Evolutionary conservation across 2,329 filamentous ascomycete species (phyloP).

Genomic region (Arthrobotrys pseudoclavata): DNA sequence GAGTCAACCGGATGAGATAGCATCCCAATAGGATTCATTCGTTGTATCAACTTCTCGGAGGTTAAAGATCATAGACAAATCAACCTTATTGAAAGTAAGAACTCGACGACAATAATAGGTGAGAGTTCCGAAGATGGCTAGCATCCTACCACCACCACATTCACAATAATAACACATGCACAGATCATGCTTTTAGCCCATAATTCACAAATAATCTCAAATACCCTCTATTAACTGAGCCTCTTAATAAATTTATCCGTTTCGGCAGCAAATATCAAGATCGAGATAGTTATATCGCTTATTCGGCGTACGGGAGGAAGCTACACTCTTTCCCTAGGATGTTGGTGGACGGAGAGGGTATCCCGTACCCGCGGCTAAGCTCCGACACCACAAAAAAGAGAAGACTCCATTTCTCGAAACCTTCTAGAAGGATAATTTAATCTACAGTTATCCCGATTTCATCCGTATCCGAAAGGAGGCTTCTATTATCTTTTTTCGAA

Average conservation of each 20-base stretch:
- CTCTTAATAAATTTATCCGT: slow-evolving; percentile 10
- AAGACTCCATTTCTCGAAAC: not conserved
- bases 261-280: slow-evolving; percentile 12
- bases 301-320: slow-evolving; percentile 33
- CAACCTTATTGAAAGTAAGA: not conserved
- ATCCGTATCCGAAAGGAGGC: slow-evolving; percentile 27
- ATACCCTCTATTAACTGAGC: not conserved
- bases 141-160: not conserved
- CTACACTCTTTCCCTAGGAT: slow-evolving; percentile 15
- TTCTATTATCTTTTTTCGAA: slow-evolving; percentile 31
- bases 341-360: slow-evolving; percentile 38
- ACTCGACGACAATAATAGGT: too few species aligned
- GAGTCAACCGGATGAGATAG: slow-evolving; percentile 27
- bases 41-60: not conserved
- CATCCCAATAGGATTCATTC: slow-evolving; percentile 6
- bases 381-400: not conserved
- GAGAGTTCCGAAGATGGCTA: not conserved
- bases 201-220: slow-evolving; percentile 10
- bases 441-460: slow-evolving; percentile 7
- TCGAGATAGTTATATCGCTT: slow-evolving; percentile 20
- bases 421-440: slow-evolving; percentile 19
- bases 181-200: not conserved
- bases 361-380: slow-evolving; percentile 43
- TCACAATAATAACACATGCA: not conserved
- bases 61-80: not conserved